These are phyloP conservation scores for Halocafeteria seosinensis DNA, from an alignment of 108 stramenopile species.

Conservation along the genomic window DNA sequence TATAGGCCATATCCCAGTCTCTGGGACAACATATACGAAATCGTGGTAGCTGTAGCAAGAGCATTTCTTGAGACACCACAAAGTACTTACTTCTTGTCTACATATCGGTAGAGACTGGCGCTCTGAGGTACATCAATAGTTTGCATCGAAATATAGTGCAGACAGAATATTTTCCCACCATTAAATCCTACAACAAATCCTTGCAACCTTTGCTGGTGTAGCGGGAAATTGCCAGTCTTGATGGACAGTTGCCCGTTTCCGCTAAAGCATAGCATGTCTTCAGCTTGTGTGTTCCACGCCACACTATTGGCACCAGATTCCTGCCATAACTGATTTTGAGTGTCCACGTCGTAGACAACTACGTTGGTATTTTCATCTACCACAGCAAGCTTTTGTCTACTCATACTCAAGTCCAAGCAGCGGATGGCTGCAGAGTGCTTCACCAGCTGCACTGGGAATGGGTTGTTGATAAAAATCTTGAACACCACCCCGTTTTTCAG, in stretches of 20 bases:
- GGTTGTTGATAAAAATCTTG: slow-evolving; percentile 36
- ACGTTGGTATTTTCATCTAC: slow-evolving; percentile 25
- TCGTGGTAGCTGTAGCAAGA: too few relatives aligned
- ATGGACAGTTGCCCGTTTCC: slow-evolving; percentile 29
- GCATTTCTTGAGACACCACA: too few relatives aligned
- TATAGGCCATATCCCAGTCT: slow-evolving; percentile 23
- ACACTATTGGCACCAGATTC: slow-evolving; percentile 12
- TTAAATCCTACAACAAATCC: slow-evolving; percentile 36
- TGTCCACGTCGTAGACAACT: slow-evolving; percentile 23
- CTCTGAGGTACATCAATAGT: slow-evolving; percentile 32
- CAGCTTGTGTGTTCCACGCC: slow-evolving; percentile 31
- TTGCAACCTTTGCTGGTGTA: slow-evolving; percentile 17
- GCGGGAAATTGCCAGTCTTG: slow-evolving; percentile 29
- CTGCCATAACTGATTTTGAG: slow-evolving; percentile 17
- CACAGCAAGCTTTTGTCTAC: slow-evolving; percentile 24
- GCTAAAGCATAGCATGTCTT: slow-evolving; percentile 43
- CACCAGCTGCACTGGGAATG: slow-evolving; percentile 38
- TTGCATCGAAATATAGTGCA: slow-evolving; percentile 14
- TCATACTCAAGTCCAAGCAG: slow-evolving; percentile 7
- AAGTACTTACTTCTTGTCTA: slow-evolving; percentile 26
- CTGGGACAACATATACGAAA: too few relatives aligned
- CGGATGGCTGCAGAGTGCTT: slow-evolving; percentile 15
- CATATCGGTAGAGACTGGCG: slow-evolving; percentile 14
- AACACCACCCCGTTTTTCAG: slow-evolving; percentile 27
- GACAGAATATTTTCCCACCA: slow-evolving; percentile 24